Percentiles rank a stretch among this genome's conserved stretches.
Conservation (phyloP, 805 yeast genomes). For the Candida xiaguanensis region DNA sequence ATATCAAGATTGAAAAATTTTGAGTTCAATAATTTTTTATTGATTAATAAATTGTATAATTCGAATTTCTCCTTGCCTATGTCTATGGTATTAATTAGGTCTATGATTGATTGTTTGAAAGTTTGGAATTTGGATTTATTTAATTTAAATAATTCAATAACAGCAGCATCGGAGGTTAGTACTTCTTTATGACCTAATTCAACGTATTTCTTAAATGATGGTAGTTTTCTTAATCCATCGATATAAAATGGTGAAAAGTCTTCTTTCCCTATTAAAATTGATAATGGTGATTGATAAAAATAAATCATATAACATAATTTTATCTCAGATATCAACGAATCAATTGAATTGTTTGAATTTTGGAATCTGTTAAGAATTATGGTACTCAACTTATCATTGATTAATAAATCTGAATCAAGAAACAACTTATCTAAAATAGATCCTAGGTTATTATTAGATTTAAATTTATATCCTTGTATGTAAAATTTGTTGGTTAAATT, state of each 20-base stretch:
- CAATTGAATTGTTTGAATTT: slow-evolving; percentile 39
- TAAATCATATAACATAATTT: slow-evolving; percentile 37
- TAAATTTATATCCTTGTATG: slow-evolving; percentile 30
- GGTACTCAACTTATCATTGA: slow-evolving; percentile 22
- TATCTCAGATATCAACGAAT: slow-evolving; percentile 33
- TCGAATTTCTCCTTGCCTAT: slow-evolving; percentile 23
- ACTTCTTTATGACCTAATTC: slow-evolving; percentile 18
- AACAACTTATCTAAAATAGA: slow-evolving; percentile 33
- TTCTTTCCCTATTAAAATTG: slow-evolving; percentile 18
- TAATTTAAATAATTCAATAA: slow-evolving; percentile 9
- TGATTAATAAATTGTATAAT: slow-evolving; percentile 28
- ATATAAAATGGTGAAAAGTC: slow-evolving; percentile 14
- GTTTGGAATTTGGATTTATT: slow-evolving; percentile 18
- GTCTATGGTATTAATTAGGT: slow-evolving; percentile 21
- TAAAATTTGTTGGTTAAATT: slow-evolving; percentile 28
- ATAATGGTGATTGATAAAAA: slow-evolving; percentile 36
- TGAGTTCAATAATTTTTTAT: slow-evolving; percentile 25
- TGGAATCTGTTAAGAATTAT: slow-evolving; percentile 32
- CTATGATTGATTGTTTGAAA: slow-evolving; percentile 24
- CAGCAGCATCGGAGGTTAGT: slow-evolving; percentile 11
- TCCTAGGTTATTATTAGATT: slow-evolving; percentile 27
- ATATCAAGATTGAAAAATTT: slow-evolving; percentile 11
- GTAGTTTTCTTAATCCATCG: slow-evolving; percentile 27
- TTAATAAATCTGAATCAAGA: slow-evolving; percentile 20
- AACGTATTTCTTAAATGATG: slow-evolving; percentile 33